These are phyloP conservation scores for Uronychia setigera DNA, from an alignment of 73 alveolate species.

Conservation along the genomic window DNA sequence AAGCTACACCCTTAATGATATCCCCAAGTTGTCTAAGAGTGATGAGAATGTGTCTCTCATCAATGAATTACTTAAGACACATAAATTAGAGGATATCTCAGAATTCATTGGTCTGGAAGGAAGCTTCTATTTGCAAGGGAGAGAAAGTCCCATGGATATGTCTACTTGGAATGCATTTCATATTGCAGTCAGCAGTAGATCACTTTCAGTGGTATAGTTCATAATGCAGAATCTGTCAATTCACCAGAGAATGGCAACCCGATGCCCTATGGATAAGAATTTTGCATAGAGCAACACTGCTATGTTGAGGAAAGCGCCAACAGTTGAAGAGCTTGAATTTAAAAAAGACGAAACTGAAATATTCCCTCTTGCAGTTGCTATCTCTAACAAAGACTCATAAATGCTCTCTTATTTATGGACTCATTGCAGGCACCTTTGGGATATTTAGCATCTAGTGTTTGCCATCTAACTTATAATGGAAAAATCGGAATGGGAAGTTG, in stretches of 20 bases:
- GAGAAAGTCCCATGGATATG: background rate
- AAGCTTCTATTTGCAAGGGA: background rate
- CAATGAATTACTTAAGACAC: background rate
- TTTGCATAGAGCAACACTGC: background rate
- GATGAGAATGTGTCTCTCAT: background rate
- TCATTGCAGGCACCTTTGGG: background rate
- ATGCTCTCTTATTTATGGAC: background rate
- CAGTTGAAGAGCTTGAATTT: background rate
- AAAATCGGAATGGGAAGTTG: background rate
- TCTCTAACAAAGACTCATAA: background rate
- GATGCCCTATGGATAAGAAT: background rate
- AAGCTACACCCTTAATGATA: background rate
- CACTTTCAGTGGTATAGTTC: background rate
- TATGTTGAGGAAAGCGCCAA: background rate
- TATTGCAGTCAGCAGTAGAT: background rate
- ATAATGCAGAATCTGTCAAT: background rate
- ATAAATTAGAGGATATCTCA: background rate
- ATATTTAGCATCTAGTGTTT: background rate
- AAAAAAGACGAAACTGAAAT: background rate
- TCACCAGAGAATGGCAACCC: background rate
- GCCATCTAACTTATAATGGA: background rate
- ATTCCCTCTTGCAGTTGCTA: background rate
- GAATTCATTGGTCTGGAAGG: background rate
- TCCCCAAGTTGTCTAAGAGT: background rate
- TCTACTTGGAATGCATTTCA: background rate